A percentile compares a stretch with the other conserved stretches of the same genome.
These are phyloP conservation scores for Rhodamnia argentea DNA, from an alignment of 345 rosid genomes.

Conservation along the genomic window DNA sequence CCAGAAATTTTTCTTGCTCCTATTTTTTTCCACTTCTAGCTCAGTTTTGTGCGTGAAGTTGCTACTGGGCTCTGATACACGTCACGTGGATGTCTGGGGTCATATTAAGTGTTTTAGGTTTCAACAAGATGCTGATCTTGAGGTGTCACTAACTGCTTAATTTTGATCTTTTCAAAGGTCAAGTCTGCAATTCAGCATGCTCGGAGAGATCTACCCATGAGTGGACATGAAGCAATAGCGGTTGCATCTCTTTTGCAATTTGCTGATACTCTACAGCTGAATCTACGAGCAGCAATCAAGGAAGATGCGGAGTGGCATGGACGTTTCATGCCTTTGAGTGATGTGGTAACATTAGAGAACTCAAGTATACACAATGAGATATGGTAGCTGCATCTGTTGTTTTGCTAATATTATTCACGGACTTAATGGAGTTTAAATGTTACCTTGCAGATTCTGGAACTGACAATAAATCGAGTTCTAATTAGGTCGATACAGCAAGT, in stretches of 20 bases:
- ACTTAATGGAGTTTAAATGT: not conserved
- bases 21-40: not conserved
- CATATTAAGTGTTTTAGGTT: not conserved
- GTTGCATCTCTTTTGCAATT: conserved; percentile 47
- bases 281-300: conserved; percentile 56
- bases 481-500: conserved; percentile 49
- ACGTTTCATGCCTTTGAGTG: conserved; percentile 66
- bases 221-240: conserved; percentile 54
- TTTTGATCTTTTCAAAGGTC: conserved; percentile 28
- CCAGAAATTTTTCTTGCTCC: not conserved
- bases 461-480: conserved; percentile 43
- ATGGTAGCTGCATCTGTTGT: not conserved
- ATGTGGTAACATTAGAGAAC: conserved; percentile 31
- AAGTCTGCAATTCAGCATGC: conserved; percentile 41
- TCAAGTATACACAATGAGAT: not conserved
- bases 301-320: conserved; percentile 58
- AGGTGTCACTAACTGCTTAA: not conserved
- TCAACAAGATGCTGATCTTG: not conserved
- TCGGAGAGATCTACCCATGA: conserved; percentile 27
- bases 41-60: not conserved
- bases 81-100: not conserved
- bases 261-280: conserved; percentile 52
- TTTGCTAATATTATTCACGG: not conserved
- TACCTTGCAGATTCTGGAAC: conserved; percentile 44
- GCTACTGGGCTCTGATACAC: not conserved